Base-by-base conservation (phyloP, 371 early-diverging fungal species). In the Coemansia sp. region DNA sequence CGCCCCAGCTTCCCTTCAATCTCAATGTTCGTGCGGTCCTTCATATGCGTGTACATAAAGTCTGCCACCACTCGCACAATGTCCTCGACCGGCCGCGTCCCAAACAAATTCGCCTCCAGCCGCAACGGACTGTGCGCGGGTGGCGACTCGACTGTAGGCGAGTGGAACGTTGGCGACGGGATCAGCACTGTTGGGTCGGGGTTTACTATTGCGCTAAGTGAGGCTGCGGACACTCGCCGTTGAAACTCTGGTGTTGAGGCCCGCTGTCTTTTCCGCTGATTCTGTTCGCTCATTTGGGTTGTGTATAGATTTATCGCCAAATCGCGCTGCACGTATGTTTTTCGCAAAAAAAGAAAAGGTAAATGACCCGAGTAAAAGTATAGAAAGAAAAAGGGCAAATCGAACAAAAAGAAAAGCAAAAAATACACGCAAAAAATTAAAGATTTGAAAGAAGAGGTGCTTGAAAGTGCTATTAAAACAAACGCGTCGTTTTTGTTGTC, bases 1-100 rank as follows among this genome's bases (percentile, higher is more conserved):
- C 84, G 60, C 16, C 94, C 94, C 20, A 94, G 75, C 72, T 94
- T 94, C 16, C 90, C 93, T 72, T 94, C 94, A 64, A 94, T 91
- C 90, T 90, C 91, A 16, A 90, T 83, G 67, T 88, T 82, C 5
- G 84, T 47, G 14, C 75, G 79, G 42, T 65, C 73, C 42, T 82
- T 74, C 50, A 85, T 83, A 59, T 88, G 80, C 30, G 85, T 71
- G 44, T 73, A 82, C 44, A 90, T 72, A 60, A 90, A 87, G 51
- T 91, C 86, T 2, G 84, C 85, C 39, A 91, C 82, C 30, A 83
- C 80, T 44, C 82, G 82, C 3, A 83, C 84, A 20, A 90, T 80
- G 62, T 90, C 90, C 52, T 90, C 89, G n/a, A 84, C 57, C 37
- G 84, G 84, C 28, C 80, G 77, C 1, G 72, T 57, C 28, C 84